Base-by-base conservation (phyloP, 805 yeast genomes). In the Metschnikowia lachancei region DNA sequence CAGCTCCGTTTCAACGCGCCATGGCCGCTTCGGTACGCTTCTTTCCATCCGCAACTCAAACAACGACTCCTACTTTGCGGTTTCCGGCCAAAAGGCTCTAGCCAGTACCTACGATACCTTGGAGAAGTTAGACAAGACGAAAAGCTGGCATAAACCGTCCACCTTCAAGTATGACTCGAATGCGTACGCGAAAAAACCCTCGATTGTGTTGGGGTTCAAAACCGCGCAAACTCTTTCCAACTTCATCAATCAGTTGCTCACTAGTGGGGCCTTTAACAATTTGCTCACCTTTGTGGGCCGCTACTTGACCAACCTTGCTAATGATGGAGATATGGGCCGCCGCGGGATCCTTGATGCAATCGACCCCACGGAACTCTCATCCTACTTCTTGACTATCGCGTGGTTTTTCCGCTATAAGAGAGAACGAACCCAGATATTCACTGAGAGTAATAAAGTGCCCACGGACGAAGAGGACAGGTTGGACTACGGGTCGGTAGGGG, bases 11-110 rank as follows among this genome's bases (percentile, higher is more conserved):
- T 77, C 87, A 1, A 75, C 88, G 1, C 76, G 99, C 39, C 99
- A 92, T 61, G 91, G 94, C 2, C 75, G 96, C 43, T 92, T 92
- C 69, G 99, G 99, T 0, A 83, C 97, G 0, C 69, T 91, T 51
- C 64, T 90, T 10, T 83, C 95, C 1, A 72, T 92, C 26, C 81
- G 83, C 49, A 78, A 84, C 16, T 38, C 54, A 1, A 74, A 76
- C 19, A 82, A 82, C 43, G 72, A 81, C 24, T 70, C 86, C 24
- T 64, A 86, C 16, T 78, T 87, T 5, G 76, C 89, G 1, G 76
- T 94, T 2, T 70, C 76, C 3, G 94, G 95, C 2, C 91, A 87
- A 54, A 77, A 78, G 24, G 88, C 83, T 3, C 57, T 85, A 3
- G 55, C 71, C 10, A 70, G 75, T 36, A 73, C 75, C 17, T 66